Percentiles rank a stretch among this genome's conserved stretches.
Conservation (phyloP, 495 filamentous ascomycete species). For the Cetradonia linearis region DNA sequence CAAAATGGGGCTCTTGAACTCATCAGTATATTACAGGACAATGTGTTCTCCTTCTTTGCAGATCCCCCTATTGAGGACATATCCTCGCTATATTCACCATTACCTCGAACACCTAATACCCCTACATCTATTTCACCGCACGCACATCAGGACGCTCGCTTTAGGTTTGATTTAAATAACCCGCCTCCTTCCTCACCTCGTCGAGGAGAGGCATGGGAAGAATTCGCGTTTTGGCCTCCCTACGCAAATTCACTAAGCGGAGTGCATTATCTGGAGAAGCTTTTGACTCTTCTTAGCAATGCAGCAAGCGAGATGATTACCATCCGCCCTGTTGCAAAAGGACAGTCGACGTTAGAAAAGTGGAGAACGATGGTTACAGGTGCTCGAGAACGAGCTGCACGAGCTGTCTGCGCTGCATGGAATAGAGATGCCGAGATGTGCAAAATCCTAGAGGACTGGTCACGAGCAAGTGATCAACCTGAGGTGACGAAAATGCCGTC, state of each 20-base stretch:
- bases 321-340: slow-evolving; percentile 50
- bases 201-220: slow-evolving; percentile 77
- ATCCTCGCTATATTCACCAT: slow-evolving; percentile 69
- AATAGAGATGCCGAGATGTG: slow-evolving; percentile 77
- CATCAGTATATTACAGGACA: slow-evolving; percentile 68
- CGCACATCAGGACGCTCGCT: slow-evolving; percentile 51
- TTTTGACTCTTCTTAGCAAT: slow-evolving; percentile 67
- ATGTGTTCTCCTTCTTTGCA: slow-evolving; percentile 70
- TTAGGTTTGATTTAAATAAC: slow-evolving; percentile 68
- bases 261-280: slow-evolving; percentile 72
- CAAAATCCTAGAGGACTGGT: slow-evolving; percentile 89
- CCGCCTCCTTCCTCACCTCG: slow-evolving; percentile 66
- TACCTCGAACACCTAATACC: slow-evolving; percentile 60
- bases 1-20: slow-evolving; percentile 72
- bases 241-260: slow-evolving; percentile 82
- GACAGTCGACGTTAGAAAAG: slow-evolving; percentile 49
- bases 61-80: slow-evolving; percentile 86
- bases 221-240: slow-evolving; percentile 94
- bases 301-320: slow-evolving; percentile 81
- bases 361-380: slow-evolving; percentile 60
- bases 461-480: slow-evolving; percentile 58
- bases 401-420: slow-evolving; percentile 77
- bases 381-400: slow-evolving; percentile 73
- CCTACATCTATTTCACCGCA: slow-evolving; percentile 46
- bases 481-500: slow-evolving; percentile 87